phyloP scores from a whole-genome alignment of 495 filamentous ascomycete species.

The Aspergillus bertholletiae region DNA sequence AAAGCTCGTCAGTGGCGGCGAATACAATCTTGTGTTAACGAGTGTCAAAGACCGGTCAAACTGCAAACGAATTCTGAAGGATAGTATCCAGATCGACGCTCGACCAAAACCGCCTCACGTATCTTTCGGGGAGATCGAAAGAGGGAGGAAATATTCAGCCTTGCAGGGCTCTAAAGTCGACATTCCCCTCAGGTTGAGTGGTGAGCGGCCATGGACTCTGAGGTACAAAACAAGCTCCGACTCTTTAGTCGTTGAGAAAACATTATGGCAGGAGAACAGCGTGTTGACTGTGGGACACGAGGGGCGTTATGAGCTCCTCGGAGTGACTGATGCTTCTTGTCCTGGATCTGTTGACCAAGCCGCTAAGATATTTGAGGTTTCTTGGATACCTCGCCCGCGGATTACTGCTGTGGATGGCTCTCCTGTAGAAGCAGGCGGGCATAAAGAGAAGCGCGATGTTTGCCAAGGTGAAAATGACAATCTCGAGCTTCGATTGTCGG shows the following conservation, averaged over 20 bases:
- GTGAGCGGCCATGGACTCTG: slow-evolving; percentile 77
- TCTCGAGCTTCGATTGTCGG: slow-evolving; percentile 73
- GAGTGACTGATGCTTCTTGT: slow-evolving; percentile 72
- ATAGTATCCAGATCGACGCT: slow-evolving; percentile 78
- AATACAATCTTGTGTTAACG: slow-evolving; percentile 78
- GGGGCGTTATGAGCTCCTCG: slow-evolving; percentile 75
- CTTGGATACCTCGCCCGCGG: slow-evolving; percentile 78
- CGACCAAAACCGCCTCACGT: slow-evolving; percentile 81
- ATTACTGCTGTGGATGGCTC: slow-evolving; percentile 63
- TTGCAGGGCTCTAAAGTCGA: slow-evolving; percentile 70
- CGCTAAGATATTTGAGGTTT: slow-evolving; percentile 70
- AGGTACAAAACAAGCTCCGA: slow-evolving; percentile 60
- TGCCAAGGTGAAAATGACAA: slow-evolving; percentile 93
- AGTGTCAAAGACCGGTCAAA: slow-evolving; percentile 81
- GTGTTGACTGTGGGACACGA: slow-evolving; percentile 58
- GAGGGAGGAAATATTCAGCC: slow-evolving; percentile 64
- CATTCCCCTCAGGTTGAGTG: slow-evolving; percentile 78
- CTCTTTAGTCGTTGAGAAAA: slow-evolving; percentile 42
- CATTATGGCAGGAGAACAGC: slow-evolving; percentile 64
- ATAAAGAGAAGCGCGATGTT: slow-evolving; percentile 70
- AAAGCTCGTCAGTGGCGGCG: slow-evolving; percentile 71
- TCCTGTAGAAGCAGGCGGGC: slow-evolving; percentile 44
- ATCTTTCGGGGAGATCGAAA: slow-evolving; percentile 77
- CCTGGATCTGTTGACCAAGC: slow-evolving; percentile 72
- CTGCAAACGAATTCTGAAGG: slow-evolving; percentile 79